Base-by-base conservation (phyloP, 352 stramenopile genomes). In the Phytophthora lateralis region DNA sequence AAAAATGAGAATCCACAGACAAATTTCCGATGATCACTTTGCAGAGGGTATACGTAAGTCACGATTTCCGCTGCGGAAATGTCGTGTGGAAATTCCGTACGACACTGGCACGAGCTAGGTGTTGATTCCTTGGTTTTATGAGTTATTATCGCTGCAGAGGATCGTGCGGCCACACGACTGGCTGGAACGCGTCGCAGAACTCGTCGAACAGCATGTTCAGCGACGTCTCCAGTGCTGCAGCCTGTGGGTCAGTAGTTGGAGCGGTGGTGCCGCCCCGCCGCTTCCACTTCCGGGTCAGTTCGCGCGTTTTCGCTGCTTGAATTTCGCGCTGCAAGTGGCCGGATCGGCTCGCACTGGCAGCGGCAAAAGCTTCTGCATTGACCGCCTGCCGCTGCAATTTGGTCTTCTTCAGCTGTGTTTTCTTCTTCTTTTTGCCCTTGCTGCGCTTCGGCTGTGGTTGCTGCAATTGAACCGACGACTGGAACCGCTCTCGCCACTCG, bases 401-500 rank as follows among this genome's bases (percentile, higher is more conserved):
- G 11, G 12, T 6, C 21, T 56, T 64, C 32, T 63, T 64, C 15
- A 55, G 34, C 10, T 63, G 42, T n/a, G n/a, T 21, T 30, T 46
- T 67, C 24, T 58, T 63, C 17, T 38, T 48, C 20, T 59, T 67
- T 20, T 55, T 66, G 39, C 29, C 45, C 17, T 55, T 69, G 12
- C 38, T 56, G n/a, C 11, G 21, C 3, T 46, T 34, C 24, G 43
- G 43, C 21, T 57, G 42, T 24, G 35, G 30, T 41, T 58, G 56
- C 53, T 59, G 39, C 17, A 73, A 15, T 38, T 49, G 55, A 38
- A 50, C n/a, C 11, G 51, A 73, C n/a, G 59, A 66, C 42, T 50
- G 62, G 30, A 89, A 89, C 34, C 54, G 80, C 8, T 71, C 55
- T 35, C 76, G 71, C 86, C 86, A 95, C 47, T 90, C 83, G 38